Evolutionary conservation across 768 basidiomycete species (phyloP).

Genomic region (Leccinum boreale): DNA sequence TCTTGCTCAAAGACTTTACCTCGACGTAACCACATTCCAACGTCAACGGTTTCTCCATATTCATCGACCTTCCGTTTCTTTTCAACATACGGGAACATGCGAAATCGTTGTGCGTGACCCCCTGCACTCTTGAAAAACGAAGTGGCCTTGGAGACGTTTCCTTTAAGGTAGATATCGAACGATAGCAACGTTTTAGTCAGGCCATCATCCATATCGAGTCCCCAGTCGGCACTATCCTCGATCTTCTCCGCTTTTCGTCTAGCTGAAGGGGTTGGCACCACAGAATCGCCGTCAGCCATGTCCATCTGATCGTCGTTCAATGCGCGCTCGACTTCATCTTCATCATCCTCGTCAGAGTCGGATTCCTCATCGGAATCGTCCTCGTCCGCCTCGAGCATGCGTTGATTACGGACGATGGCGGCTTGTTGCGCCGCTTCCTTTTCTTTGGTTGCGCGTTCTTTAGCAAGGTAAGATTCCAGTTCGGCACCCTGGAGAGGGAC

Average conservation of each 20-base stretch:
- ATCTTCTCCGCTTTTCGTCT: constrained; percentile 47
- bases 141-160: constrained; percentile 84
- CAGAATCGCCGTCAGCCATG: constrained; percentile 31
- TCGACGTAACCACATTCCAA: constrained; percentile 93
- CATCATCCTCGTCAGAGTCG: constrained; percentile 65
- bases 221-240: constrained; percentile 62
- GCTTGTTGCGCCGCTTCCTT: constrained; percentile 86
- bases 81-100: constrained; percentile 98
- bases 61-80: constrained; percentile 90
- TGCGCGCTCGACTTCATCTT: constrained; percentile 48
- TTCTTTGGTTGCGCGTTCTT: constrained; percentile 74
- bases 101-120: constrained; percentile 72
- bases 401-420: constrained; percentile 74
- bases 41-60: constrained; percentile 93
- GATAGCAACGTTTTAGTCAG: constrained; percentile 72
- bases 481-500: constrained; percentile 87
- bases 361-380: constrained; percentile 74
- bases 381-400: constrained; percentile 92
- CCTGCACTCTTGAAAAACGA: constrained; percentile 83
- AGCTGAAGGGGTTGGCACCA: constrained; percentile 20
- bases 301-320: constrained; percentile 53
- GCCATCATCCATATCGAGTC: constrained; percentile 72
- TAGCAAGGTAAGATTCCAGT: constrained; percentile 74
- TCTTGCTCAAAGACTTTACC: constrained; percentile 91
- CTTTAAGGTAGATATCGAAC: constrained; percentile 96